Evolutionary conservation across 352 stramenopile genomes (phyloP).

Genomic region (Achlya hypogyna): DNA sequence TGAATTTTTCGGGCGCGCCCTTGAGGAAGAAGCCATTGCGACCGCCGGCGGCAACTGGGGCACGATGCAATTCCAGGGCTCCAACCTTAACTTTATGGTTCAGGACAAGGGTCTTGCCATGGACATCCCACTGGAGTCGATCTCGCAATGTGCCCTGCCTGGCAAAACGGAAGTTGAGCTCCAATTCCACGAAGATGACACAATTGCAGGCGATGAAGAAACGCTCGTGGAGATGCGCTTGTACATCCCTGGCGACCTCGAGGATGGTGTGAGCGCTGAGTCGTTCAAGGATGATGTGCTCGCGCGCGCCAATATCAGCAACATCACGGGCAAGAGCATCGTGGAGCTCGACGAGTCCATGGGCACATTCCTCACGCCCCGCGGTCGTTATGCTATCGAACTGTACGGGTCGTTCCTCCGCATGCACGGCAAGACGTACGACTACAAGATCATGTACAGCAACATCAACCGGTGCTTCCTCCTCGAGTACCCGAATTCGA

Average conservation of each 20-base stretch:
- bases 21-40: conserved; percentile 76
- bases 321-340: conserved; percentile 94
- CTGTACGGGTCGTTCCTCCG: conserved; percentile 96
- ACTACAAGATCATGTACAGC: conserved; percentile 99
- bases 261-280: conserved; percentile 52
- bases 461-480: conserved; percentile 99
- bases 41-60: conserved; percentile 89
- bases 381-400: conserved; percentile 96
- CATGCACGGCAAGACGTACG: conserved; percentile 97
- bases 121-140: conserved; percentile 63
- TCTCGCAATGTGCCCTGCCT: conserved; percentile 55
- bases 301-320: conserved; percentile 76
- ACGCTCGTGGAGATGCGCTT: conserved; percentile 94
- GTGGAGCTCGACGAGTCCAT: conserved; percentile 94
- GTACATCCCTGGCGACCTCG: conserved; percentile 82
- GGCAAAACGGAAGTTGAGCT: conserved; percentile 98
- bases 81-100: conserved; percentile 74
- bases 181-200: conserved; percentile 98
- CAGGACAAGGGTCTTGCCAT: conserved; percentile 49
- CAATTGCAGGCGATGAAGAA: conserved; percentile 90
- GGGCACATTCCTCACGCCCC: conserved; percentile 96
- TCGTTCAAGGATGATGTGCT: conserved; percentile 80
- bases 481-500: conserved; percentile 94
- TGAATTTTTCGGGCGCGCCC: conserved; percentile 23
- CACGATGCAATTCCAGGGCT: conserved; percentile 88